Percentiles rank a stretch among this genome's conserved stretches.
Conservation (phyloP, 257 asterid species). For the Petrea volubilis region DNA sequence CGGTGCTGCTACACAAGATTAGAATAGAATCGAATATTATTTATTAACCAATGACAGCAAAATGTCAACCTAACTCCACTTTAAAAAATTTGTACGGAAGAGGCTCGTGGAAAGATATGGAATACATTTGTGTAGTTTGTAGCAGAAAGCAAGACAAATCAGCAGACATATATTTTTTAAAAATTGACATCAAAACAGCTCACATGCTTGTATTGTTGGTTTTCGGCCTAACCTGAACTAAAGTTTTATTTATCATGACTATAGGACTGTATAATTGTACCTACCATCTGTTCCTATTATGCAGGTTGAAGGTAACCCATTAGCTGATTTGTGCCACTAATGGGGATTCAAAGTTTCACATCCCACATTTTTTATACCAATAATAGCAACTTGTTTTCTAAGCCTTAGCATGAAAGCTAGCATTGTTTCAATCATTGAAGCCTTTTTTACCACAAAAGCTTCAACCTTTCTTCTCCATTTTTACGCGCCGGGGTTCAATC, state of each 20-base stretch:
- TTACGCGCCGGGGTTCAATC: background rate
- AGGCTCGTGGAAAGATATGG: background rate
- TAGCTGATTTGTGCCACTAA: background rate
- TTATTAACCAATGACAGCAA: background rate
- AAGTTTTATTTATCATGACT: background rate
- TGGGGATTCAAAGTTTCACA: slow-evolving; percentile 8
- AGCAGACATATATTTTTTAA: background rate
- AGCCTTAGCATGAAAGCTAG: background rate
- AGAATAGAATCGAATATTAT: background rate
- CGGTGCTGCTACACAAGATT: slow-evolving; percentile 36
- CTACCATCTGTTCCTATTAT: slow-evolving; percentile 18
- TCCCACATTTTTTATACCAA: background rate
- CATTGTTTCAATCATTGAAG: background rate
- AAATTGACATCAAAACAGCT: slow-evolving; percentile 42
- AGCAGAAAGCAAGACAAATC: slow-evolving; percentile 18
- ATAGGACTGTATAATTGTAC: slow-evolving; percentile 21
- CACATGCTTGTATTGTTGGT: slow-evolving; percentile 22
- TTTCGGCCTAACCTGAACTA: slow-evolving; percentile 11
- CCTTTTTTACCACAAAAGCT: background rate
- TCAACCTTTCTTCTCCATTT: background rate
- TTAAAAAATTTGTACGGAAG: background rate
- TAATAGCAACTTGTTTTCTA: background rate
- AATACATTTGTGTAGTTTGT: slow-evolving; percentile 12
- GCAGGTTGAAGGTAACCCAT: slow-evolving; percentile 1
- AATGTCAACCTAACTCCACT: slow-evolving; percentile 5